Conservation (phyloP, 1,284 basidiomycete species). For the Neolentinus lepideus region DNA sequence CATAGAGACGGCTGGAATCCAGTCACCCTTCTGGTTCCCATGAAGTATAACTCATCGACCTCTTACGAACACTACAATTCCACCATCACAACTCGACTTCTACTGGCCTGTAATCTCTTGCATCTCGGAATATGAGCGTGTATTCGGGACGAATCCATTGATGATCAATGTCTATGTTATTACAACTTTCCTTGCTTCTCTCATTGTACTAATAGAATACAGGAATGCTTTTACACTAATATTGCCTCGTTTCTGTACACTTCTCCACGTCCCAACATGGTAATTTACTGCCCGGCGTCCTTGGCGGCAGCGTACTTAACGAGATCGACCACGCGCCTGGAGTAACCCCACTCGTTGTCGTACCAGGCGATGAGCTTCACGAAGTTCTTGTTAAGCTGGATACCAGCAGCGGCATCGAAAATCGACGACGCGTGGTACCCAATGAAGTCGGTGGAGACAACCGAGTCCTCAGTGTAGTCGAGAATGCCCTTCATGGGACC, state of each 20-base stretch:
- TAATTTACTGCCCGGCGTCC: slow-evolving; percentile 30
- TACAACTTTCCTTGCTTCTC: background rate
- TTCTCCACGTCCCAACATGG: background rate
- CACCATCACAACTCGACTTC: background rate
- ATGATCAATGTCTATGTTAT: background rate
- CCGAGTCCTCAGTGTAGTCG: slow-evolving; percentile 91
- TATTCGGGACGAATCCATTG: background rate
- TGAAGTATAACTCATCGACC: background rate
- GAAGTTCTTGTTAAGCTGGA: slow-evolving; percentile 89
- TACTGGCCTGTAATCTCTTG: background rate
- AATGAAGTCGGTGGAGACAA: slow-evolving; percentile 95
- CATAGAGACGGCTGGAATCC: background rate
- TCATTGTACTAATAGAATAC: background rate
- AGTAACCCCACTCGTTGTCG: slow-evolving; percentile 98
- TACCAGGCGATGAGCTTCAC: slow-evolving; percentile 97
- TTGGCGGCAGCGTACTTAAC: slow-evolving; percentile 77
- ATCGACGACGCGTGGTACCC: slow-evolving; percentile 77
- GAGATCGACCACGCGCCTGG: slow-evolving; percentile 89
- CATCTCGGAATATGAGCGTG: background rate
- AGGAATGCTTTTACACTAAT: background rate
- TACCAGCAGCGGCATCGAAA: slow-evolving; percentile 92
- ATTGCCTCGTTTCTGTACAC: background rate
- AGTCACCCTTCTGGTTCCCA: background rate
- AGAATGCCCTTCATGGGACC: slow-evolving; percentile 77
- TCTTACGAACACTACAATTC: background rate